phyloP scores from a whole-genome alignment of 2,329 filamentous ascomycete species.

The Penicillium sp. region DNA sequence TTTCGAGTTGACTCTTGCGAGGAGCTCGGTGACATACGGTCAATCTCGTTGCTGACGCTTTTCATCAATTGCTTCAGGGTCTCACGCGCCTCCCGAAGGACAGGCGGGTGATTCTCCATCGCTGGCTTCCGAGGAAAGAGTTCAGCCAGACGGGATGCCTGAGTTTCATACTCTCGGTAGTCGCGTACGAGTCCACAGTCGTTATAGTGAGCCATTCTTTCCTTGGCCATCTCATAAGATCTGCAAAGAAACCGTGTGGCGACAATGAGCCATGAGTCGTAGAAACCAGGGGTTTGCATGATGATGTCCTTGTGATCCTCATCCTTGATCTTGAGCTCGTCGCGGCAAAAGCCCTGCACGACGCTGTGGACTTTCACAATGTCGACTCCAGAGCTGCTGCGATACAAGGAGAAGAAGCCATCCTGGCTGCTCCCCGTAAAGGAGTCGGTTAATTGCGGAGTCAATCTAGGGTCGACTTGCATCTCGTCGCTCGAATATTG shows the following conservation, averaged over 20 bases:
- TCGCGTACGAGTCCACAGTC: conserved; percentile 40
- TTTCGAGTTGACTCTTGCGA: conserved; percentile 34
- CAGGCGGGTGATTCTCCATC: conserved; percentile 11
- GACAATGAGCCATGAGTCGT: conserved; percentile 40
- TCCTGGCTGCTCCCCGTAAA: conserved; percentile 33
- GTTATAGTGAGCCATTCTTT: conserved; percentile 34
- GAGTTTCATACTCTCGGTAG: conserved; percentile 44
- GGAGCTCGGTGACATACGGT: conserved; percentile 38
- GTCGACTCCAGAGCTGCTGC: conserved; percentile 33
- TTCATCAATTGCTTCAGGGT: conserved; percentile 29
- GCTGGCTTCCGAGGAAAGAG: conserved; percentile 34
- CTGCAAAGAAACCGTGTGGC: conserved; percentile 38
- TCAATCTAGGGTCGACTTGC: conserved; percentile 16
- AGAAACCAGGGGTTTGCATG: conserved; percentile 26
- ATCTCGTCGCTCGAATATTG: conserved; percentile 20
- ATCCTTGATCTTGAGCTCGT: conserved; percentile 39
- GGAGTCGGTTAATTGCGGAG: conserved; percentile 29
- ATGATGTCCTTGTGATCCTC: conserved; percentile 21
- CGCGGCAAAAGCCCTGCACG: conserved; percentile 44
- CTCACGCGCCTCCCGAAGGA: conserved; percentile 32
- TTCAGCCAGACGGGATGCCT: conserved; percentile 36
- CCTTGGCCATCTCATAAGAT: conserved; percentile 39
- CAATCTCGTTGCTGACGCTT: conserved; percentile 39
- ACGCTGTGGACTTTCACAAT: conserved; percentile 45
- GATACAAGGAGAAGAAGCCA: conserved; percentile 27